phyloP scores from a whole-genome alignment of 768 basidiomycete genomes.

The Phylloporus sp. region DNA sequence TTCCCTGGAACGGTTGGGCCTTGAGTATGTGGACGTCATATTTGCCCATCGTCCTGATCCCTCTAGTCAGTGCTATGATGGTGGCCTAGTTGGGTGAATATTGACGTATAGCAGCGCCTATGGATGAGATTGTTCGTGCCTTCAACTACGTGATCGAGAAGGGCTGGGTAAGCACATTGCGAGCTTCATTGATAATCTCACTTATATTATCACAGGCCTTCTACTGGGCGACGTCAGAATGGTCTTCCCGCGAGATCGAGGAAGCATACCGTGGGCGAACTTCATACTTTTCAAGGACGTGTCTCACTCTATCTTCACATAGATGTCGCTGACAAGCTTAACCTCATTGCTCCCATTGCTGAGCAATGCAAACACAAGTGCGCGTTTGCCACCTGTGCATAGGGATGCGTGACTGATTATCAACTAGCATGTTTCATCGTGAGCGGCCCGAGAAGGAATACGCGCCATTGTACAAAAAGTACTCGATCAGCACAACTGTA shows the following conservation, averaged over 20 bases:
- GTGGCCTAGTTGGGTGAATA: neutral
- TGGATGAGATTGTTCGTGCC: constrained; percentile 56
- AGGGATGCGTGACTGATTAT: neutral
- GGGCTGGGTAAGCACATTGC: constrained; percentile 35
- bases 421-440: constrained; percentile 45
- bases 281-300: neutral
- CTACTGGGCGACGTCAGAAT: constrained; percentile 54
- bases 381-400: neutral
- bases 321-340: constrained; percentile 49
- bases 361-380: constrained; percentile 52
- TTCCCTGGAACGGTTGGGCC: constrained; percentile 46
- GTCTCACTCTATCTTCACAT: neutral
- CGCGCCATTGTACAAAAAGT: constrained; percentile 42
- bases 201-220: constrained; percentile 28
- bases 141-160: constrained; percentile 53
- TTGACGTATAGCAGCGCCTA: constrained; percentile 30
- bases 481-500: constrained; percentile 46
- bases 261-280: constrained; percentile 36
- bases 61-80: constrained; percentile 20
- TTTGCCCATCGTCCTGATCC: constrained; percentile 50
- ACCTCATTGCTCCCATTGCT: constrained; percentile 45
- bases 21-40: constrained; percentile 51
- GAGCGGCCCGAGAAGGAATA: constrained; percentile 55
- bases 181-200: neutral
- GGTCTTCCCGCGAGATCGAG: constrained; percentile 49